Conservation (phyloP, 192 early-diverging fungal genomes). For the Podila verticillata region DNA sequence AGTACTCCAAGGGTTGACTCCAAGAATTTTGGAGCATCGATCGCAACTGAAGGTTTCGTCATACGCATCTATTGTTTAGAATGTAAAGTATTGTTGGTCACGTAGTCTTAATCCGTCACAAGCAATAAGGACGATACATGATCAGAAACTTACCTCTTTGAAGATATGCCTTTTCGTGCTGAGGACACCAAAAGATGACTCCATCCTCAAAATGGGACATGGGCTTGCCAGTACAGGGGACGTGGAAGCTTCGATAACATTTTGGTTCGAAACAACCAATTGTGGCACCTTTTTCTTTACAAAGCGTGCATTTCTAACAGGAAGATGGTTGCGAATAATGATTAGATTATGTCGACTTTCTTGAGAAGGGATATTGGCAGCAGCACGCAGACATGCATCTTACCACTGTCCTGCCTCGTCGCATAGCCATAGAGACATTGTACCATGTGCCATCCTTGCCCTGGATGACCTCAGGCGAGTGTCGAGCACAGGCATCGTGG, state of each 20-base stretch:
- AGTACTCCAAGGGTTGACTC: constrained; percentile 69
- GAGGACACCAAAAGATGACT: constrained; percentile 88
- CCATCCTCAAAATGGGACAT: constrained; percentile 79
- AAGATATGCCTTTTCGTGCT: constrained; percentile 68
- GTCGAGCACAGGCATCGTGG: constrained; percentile 84
- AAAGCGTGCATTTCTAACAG: constrained; percentile 70
- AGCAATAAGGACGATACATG: background rate
- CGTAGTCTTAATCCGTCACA: background rate
- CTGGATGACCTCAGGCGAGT: constrained; percentile 86
- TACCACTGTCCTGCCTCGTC: constrained; percentile 77
- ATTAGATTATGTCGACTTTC: no score
- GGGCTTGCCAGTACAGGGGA: constrained; percentile 80
- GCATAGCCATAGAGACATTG: constrained; percentile 83
- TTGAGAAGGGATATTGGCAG: no score
- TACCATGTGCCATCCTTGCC: constrained; percentile 78
- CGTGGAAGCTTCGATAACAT: constrained; percentile 85
- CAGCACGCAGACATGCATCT: background rate
- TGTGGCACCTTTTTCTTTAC: constrained; percentile 85
- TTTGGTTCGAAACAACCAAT: constrained; percentile 89
- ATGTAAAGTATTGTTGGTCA: background rate
- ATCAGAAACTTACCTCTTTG: constrained; percentile 56
- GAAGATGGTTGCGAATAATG: background rate
- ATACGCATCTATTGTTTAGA: constrained; percentile 58
- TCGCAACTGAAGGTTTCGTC: constrained; percentile 80
- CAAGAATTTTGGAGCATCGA: constrained; percentile 64